A percentile compares a stretch with the other conserved stretches of the same genome.
phyloP scores from a whole-genome alignment of 1,139 yeast species.

The Pichia sp. region DNA sequence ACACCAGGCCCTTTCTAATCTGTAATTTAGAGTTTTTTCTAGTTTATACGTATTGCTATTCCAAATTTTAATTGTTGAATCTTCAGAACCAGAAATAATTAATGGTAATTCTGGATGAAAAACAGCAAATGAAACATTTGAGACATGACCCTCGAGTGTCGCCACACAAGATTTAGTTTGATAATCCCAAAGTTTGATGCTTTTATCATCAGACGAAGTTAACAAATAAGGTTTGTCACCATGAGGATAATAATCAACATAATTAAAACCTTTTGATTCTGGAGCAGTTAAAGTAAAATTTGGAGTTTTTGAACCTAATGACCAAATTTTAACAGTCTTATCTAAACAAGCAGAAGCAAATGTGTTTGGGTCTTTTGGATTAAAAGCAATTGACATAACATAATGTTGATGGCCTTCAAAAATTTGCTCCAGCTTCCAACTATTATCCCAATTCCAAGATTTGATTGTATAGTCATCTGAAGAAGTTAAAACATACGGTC shows the following conservation, averaged over 20 bases:
- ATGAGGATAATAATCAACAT: conserved; percentile 93
- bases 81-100: conserved; percentile 77
- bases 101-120: conserved; percentile 96
- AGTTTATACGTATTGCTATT: conserved; percentile 73
- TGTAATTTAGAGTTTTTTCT: conserved; percentile 85
- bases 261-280: conserved; percentile 89
- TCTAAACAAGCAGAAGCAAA: conserved; percentile 97
- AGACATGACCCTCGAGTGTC: conserved; percentile 84
- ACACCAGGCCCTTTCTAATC: conserved; percentile 97
- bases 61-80: conserved; percentile 75
- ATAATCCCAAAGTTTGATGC: conserved; percentile 93
- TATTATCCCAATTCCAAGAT: conserved; percentile 95
- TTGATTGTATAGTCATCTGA: conserved; percentile 89
- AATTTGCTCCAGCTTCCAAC: conserved; percentile 83
- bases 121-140: conserved; percentile 92
- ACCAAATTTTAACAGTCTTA: conserved; percentile 95
- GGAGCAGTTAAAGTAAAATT: conserved; percentile 90
- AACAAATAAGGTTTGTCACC: conserved; percentile 94
- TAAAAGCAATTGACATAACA: conserved; percentile 90
- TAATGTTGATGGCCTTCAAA: conserved; percentile 96
- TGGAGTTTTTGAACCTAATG: conserved; percentile 81
- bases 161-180: conserved; percentile 96
- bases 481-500: conserved; percentile 81
- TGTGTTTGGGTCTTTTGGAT: conserved; percentile 95
- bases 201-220: conserved; percentile 87